A percentile compares a stretch with the other conserved stretches of the same genome.
phyloP scores from a whole-genome alignment of 495 filamentous ascomycete genomes.

The Articulospora tetracladia region DNA sequence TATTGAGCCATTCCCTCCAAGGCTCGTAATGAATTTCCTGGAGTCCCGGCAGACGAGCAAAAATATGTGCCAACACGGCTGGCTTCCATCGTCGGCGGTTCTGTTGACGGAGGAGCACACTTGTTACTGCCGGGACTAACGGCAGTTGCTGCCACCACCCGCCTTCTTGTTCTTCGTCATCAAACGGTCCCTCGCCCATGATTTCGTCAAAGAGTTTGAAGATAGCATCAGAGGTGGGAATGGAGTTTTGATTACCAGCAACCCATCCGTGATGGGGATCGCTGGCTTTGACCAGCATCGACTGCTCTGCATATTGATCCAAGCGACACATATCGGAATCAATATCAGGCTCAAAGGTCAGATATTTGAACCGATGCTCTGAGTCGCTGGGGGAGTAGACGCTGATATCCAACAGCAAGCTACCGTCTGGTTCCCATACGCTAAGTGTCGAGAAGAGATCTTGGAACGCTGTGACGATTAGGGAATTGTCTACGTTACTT shows the following conservation, averaged over 20 bases:
- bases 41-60: conserved; percentile 31
- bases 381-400: conserved; percentile 35
- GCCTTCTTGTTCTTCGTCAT: conserved; percentile 23
- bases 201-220: conserved; percentile 23
- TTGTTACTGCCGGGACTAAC: conserved; percentile 27
- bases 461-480: conserved; percentile 31
- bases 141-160: conserved; percentile 33
- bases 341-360: conserved; percentile 30
- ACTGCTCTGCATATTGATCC: conserved; percentile 16
- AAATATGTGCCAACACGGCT: conserved; percentile 27
- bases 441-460: conserved; percentile 34
- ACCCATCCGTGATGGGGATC: conserved; percentile 28
- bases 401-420: conserved; percentile 37
- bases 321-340: conserved; percentile 16
- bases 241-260: conserved; percentile 25
- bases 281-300: conserved; percentile 15
- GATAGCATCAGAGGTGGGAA: conserved; percentile 21
- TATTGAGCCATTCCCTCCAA: conserved; percentile 28
- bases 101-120: conserved; percentile 32
- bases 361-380: conserved; percentile 33
- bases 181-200: conserved; percentile 19
- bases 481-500: neutral
- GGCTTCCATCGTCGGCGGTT: conserved; percentile 30
- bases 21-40: conserved; percentile 32
- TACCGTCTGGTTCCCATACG: conserved; percentile 31